These are phyloP conservation scores for Mrakia frigida DNA, from an alignment of 768 basidiomycete species.

Conservation along the genomic window DNA sequence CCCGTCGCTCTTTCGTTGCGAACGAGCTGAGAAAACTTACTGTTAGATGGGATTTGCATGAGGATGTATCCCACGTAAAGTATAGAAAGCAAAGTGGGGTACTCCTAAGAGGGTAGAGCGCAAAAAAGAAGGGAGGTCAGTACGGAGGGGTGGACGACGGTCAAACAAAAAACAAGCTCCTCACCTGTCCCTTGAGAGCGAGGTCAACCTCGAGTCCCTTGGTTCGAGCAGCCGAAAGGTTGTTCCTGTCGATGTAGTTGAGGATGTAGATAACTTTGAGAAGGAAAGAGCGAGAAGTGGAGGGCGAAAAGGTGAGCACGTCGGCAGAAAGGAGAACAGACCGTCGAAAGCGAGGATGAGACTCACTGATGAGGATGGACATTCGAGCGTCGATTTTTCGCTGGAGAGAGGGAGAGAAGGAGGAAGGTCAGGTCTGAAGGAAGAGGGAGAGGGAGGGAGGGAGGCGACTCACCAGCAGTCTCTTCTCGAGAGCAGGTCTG, in stretches of 20 bases:
- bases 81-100: conserved; percentile 37
- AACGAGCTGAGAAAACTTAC: conserved; percentile 35
- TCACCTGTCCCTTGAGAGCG: conserved; percentile 46
- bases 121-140: conserved; percentile 27
- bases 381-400: conserved; percentile 12
- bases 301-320: background rate
- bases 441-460: background rate
- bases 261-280: conserved; percentile 50
- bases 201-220: conserved; percentile 49
- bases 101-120: conserved; percentile 7
- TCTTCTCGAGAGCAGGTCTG: conserved; percentile 1
- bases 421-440: background rate
- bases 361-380: conserved; percentile 5
- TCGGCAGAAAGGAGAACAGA: background rate
- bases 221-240: conserved; percentile 45
- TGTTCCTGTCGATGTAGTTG: conserved; percentile 44
- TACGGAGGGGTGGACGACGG: background rate
- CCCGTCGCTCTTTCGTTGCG: conserved; percentile 32
- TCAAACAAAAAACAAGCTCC: conserved; percentile 47
- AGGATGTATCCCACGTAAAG: conserved; percentile 37
- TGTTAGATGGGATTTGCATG: conserved; percentile 26
- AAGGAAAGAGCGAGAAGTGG: conserved; percentile 35
- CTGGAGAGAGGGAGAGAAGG: background rate
- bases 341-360: background rate
- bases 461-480: background rate